phyloP scores from a whole-genome alignment of 768 basidiomycete genomes.

The Butyriboletus loyo region DNA sequence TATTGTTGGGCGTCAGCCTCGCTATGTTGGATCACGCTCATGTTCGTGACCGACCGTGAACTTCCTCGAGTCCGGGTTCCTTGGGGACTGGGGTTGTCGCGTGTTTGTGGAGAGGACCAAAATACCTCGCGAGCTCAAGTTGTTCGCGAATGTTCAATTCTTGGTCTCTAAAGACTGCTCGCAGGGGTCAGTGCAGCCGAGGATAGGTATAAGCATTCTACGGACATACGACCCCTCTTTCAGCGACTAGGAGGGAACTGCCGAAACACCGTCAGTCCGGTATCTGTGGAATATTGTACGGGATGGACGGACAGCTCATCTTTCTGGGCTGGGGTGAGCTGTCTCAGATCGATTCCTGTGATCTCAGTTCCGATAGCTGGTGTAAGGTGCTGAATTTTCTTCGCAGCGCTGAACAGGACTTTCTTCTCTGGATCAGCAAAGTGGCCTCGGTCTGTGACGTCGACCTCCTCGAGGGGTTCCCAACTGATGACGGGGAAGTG shows the following conservation, averaged over 20 bases:
- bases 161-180: constrained; percentile 71
- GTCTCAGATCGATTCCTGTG: constrained; percentile 66
- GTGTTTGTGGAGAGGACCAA: constrained; percentile 77
- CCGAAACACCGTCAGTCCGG: constrained; percentile 8
- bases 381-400: constrained; percentile 65
- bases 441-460: constrained; percentile 66
- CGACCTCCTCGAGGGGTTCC: constrained; percentile 56
- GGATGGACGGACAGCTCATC: constrained; percentile 63
- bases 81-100: constrained; percentile 75
- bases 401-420: constrained; percentile 58
- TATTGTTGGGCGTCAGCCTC: constrained; percentile 27
- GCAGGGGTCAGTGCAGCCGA: not conserved
- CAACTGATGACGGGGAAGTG: constrained; percentile 60
- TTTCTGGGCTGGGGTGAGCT: constrained; percentile 64
- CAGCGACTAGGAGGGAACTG: constrained; percentile 70
- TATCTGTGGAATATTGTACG: not conserved
- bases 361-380: constrained; percentile 77
- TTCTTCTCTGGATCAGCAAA: constrained; percentile 69
- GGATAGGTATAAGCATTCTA: not conserved
- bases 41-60: constrained; percentile 50
- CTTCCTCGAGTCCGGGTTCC: constrained; percentile 70
- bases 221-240: constrained; percentile 75
- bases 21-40: not conserved
- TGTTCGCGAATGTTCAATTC: constrained; percentile 66
- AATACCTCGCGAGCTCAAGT: constrained; percentile 68